Percentiles rank a stretch among this genome's conserved stretches.
These are phyloP conservation scores for Phalaenopsis hybrid DNA, from an alignment of 116 monocot species.

Conservation along the genomic window DNA sequence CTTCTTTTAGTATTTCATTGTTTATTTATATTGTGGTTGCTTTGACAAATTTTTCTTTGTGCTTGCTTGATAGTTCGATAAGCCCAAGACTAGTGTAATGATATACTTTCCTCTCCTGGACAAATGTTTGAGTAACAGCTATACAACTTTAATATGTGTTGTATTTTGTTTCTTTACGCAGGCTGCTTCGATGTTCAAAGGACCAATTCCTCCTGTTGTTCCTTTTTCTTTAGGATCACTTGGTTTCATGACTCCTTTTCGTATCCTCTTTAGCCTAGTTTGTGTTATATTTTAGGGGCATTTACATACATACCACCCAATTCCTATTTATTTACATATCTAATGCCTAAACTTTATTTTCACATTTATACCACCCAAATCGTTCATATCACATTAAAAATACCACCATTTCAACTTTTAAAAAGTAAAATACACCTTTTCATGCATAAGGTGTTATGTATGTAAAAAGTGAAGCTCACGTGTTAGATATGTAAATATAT, in stretches of 20 bases:
- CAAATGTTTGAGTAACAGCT: neutral
- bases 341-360: too few relatives aligned
- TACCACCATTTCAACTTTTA: too few relatives aligned
- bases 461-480: too few relatives aligned
- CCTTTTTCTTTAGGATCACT: slow-evolving; percentile 92
- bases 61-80: neutral
- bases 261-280: slow-evolving; percentile 51
- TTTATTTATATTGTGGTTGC: neutral
- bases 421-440: too few relatives aligned
- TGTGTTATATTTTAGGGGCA: neutral
- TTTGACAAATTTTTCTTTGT: neutral
- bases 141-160: slow-evolving; percentile 1
- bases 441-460: too few relatives aligned
- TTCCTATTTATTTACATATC: too few relatives aligned
- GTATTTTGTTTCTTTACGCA: slow-evolving; percentile 22
- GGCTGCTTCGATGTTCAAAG: slow-evolving; percentile 98
- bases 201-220: slow-evolving; percentile 86
- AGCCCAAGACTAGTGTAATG: neutral
- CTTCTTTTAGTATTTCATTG: neutral
- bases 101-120: neutral
- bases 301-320: too few relatives aligned
- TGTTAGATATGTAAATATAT: too few relatives aligned
- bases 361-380: too few relatives aligned
- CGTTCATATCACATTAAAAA: too few relatives aligned
- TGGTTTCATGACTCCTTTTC: slow-evolving; percentile 97